Base-by-base conservation (phyloP, 202 grass and related monocot genomes). In the Bolboschoenoplectus hybrid region DNA sequence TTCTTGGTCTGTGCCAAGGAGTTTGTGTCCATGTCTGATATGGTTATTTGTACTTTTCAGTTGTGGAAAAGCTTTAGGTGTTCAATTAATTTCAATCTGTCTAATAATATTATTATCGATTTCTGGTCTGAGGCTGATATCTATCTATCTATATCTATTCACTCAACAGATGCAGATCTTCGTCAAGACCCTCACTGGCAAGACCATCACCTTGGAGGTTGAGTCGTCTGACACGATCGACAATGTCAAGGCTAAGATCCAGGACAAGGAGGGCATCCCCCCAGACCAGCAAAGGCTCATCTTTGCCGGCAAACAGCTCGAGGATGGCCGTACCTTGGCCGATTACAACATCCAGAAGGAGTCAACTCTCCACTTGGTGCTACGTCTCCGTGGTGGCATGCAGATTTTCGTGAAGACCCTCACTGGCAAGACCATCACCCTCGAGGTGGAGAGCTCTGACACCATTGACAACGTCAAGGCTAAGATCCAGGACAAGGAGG, bases 121-220 rank as follows among this genome's bases (percentile, higher is more conserved):
- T 78, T 78, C 3, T 61, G 14, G 61, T 57, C 5, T 78, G 6
- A 17, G 12, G 34, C 34, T 80, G 46, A 13, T 46, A 3, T 40
- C 70, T 53, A 5, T 75, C 34, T 2, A 26, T 35, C 77, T 26
- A 26, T 26, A 61, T 80, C 51, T 57, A 9, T 79, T 41, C 14
- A 40, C 9, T 4, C 1, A 44, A 61, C 84, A 93, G 91, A 97
- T 97, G 94, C 94, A 97, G 85, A 94, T 94, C 36, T 94, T 94
- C 0, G 93, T 95, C 0, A 89, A 89, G 62, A 89, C 88, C 47
- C 78, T 89, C 4, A 89, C 88, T 1, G 88, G 88, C 11, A 89
- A 89, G 47, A 89, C 88, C 1, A 89, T 89, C 0, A 89, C 88
- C 49, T 10, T 93, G 0, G 91, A 93, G 87, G 91, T 93, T 0